Evolutionary conservation across 768 basidiomycete genomes (phyloP), one percentile per base, ranked within the genome.

Genomic region (Leccinum broughii): DNA sequence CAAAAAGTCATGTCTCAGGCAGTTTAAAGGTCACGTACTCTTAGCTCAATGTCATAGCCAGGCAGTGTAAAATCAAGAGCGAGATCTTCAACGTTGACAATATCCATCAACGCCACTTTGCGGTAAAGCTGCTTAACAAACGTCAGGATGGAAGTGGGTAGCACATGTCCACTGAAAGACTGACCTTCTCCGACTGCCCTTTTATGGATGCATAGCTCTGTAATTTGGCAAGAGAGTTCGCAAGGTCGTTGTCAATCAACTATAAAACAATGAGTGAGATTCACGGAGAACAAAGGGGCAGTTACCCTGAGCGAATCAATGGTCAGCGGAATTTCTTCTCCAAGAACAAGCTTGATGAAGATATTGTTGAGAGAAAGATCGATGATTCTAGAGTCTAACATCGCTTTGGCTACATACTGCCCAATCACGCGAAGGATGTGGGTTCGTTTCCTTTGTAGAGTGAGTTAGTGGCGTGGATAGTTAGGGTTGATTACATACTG

Each of bases 351-450:
- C 72, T 92, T 93, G 64, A 98, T 79, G 82, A 98, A 98, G n/a
- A 96, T 78, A 72, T 92, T 93, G 78, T 94, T 98, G 73, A 98
- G 87, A 30, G 92, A 88, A 64, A 98, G 80, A 72, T 98, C 97
- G 75, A 98, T 96, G 70, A 98, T 98, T 20, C 97, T 85, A 10
- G 95, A 97, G 75, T 99, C 97, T 49, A 98, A 79, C 83, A 98
- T 87, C 4, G 96, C 95, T 77, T 98, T 96, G 9, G 95, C 97
- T 26, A 97, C 88, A 75, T 98, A 98, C 74, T 96, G 93, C 3
- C 97, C 97, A 51, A 98, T 87, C 22, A 95, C 88, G 46, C 89
- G 85, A 73, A 95, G 88, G 55, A 96, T 84, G 67, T 93, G 90
- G 6, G 89, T 89, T 26, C 87, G 83, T 79, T 94, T 93, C 69